A percentile compares a stretch with the other conserved stretches of the same genome.
phyloP scores from a whole-genome alignment of 1,139 yeast genomes.

The Insectozyma bohioensis region DNA sequence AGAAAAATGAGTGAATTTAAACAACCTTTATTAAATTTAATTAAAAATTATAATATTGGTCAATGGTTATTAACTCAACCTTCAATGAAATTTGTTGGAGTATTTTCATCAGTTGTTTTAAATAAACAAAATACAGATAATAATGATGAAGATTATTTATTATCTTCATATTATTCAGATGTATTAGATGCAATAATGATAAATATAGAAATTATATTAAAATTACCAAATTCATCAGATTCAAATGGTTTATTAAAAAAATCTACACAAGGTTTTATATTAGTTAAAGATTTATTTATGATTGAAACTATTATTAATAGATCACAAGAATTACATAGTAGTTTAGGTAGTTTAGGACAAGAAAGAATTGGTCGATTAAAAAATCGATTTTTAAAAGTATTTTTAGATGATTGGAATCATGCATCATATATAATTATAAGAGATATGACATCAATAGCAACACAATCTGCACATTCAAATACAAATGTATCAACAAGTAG shows the following conservation, averaged over 20 bases:
- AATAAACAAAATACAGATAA: conserved; percentile 33
- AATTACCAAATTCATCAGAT: conserved; percentile 17
- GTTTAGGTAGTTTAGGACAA: conserved; percentile 64
- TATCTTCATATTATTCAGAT: conserved; percentile 70
- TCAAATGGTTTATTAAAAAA: conserved; percentile 27
- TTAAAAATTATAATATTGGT: conserved; percentile 52
- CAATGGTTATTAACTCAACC: conserved; percentile 67
- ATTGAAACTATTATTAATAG: conserved; percentile 73
- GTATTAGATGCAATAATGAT: conserved; percentile 71
- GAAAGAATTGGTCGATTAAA: conserved; percentile 68
- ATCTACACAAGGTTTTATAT: conserved; percentile 64
- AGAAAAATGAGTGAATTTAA: conserved; percentile 65
- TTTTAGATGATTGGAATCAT: conserved; percentile 81
- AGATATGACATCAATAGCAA: conserved; percentile 57
- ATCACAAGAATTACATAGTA: conserved; percentile 49
- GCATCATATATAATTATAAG: conserved; percentile 70
- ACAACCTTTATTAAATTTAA: conserved; percentile 52
- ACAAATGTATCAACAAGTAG: conserved; percentile 4
- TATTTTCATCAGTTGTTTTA: conserved; percentile 49
- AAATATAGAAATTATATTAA: conserved; percentile 55
- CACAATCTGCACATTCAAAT: conserved; percentile 11
- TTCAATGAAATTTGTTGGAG: conserved; percentile 49
- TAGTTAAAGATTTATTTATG: conserved; percentile 70
- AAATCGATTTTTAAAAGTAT: conserved; percentile 72
- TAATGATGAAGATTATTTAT: conserved; percentile 44